Evolutionary conservation across 306 rosid species (phyloP), one percentile per base, ranked within the genome.

Genomic region (Malus orientalis): DNA sequence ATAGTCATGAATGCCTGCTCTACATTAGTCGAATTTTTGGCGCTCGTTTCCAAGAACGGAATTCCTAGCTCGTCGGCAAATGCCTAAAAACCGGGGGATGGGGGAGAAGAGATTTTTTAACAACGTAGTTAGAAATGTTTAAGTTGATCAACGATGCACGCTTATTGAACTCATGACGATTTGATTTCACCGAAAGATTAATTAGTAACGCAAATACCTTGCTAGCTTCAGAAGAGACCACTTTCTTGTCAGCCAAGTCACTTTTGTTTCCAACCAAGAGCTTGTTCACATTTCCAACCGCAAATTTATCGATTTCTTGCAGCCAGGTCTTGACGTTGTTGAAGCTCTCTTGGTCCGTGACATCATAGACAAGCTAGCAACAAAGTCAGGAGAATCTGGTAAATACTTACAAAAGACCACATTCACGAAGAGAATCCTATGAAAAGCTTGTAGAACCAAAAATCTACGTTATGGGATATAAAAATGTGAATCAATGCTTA

Each of bases 1-100:
- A 90, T 90, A 78, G 96, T 91, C 91, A 86, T 85, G 85, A 90
- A 90, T 80, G 93, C 96, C 63, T 90, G 93, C 57, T 90, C 96
- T 36, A 90, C 96, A 47, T 90, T 90, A 66, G 84, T 83, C 63
- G 96, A 83, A 75, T 71, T 88, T 75, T 90, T 90, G 72, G 93
- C 96, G 87, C 96, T 90, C 67, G 96, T 90, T 85, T 90, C 96
- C 93, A 90, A 82, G 82, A 90, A 90, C 3, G 96, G 96, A 70
- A 90, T 88, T 40, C 93, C 93, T 74, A 90, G 87, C 83, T 90
- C 93, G 81, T 90, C 93, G 0, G 96, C 96, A 86, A 90, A 90
- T 72, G 96, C 96, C 96, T 90, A 19, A 11, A 60, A 81, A 49
- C 36, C 61, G 1, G 45, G 11, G 66, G 67, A 65, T 14, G 7